Conservation (phyloP, 2,329 filamentous ascomycete species). For the Exophiala sp. region DNA sequence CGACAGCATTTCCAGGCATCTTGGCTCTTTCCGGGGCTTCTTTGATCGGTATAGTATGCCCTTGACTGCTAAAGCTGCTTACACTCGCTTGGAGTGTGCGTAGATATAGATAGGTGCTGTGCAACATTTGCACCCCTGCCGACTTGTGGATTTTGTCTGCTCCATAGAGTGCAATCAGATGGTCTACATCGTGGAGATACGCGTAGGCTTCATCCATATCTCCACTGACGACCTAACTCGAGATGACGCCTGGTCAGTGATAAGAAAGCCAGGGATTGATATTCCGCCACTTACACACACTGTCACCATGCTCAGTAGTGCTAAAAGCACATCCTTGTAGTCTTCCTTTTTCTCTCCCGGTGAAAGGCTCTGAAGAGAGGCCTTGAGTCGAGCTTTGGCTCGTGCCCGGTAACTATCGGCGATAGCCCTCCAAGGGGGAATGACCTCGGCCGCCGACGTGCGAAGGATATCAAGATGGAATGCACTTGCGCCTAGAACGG, state of each 20-base stretch:
- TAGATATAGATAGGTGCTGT: constrained; percentile 9
- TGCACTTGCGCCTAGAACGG: constrained; percentile 2
- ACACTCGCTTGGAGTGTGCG: constrained; percentile 3
- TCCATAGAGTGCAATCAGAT: neutral
- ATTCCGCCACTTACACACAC: constrained; percentile 5
- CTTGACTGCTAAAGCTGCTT: neutral
- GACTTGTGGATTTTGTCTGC: neutral
- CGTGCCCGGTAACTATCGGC: constrained; percentile 1
- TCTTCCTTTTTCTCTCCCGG: neutral
- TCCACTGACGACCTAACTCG: constrained; percentile 6
- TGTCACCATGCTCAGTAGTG: constrained; percentile 12
- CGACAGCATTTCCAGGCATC: neutral
- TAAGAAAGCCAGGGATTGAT: neutral
- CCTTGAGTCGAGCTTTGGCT: constrained; percentile 2
- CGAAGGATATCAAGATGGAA: constrained; percentile 2
- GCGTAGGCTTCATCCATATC: constrained; percentile 6
- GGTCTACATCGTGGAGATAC: constrained; percentile 6
- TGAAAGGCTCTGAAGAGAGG: neutral
- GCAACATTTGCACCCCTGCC: constrained; percentile 5
- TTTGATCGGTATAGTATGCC: neutral
- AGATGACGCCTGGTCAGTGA: neutral
- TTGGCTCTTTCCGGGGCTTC: neutral
- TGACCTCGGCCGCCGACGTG: neutral
- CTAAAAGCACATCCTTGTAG: constrained; percentile 9
- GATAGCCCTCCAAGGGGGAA: neutral